Percentiles rank a stretch among this genome's conserved stretches.
phyloP scores from a whole-genome alignment of 2,329 filamentous ascomycete genomes.

The Ceratocystis ficicola region DNA sequence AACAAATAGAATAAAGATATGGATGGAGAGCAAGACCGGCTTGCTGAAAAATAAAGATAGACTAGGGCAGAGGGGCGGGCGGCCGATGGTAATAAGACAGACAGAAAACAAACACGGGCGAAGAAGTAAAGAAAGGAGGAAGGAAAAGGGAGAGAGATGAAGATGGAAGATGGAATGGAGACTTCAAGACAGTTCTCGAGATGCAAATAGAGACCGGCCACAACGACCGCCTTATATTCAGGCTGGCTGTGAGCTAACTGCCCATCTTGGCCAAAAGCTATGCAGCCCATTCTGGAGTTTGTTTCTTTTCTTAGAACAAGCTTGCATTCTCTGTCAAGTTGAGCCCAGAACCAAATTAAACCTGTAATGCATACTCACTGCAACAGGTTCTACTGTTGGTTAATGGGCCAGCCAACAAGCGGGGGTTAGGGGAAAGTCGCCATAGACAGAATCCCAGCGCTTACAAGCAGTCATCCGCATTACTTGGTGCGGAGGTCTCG shows the following conservation, averaged over 20 bases:
- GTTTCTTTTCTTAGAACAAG: conserved; percentile 3
- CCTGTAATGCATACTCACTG: too few relatives aligned
- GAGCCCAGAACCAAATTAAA: too few relatives aligned
- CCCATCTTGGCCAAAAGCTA: background rate
- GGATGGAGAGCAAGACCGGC: conserved; percentile 6
- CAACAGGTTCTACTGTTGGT: too few relatives aligned
- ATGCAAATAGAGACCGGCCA: background rate
- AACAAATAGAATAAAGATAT: background rate
- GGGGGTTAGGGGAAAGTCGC: too few relatives aligned
- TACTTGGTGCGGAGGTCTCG: background rate
- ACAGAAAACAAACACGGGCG: background rate
- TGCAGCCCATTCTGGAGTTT: background rate
- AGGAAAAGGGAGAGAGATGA: background rate
- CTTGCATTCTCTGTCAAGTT: background rate
- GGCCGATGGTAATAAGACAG: background rate
- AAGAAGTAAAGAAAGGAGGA: background rate
- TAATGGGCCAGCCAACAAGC: too few relatives aligned
- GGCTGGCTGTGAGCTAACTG: background rate
- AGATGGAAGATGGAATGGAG: too few relatives aligned
- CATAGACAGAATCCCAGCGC: conserved; percentile 2
- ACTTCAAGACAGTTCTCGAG: too few relatives aligned
- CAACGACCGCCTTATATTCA: background rate
- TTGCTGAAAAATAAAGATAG: background rate
- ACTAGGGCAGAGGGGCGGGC: background rate
- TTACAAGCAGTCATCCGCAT: conserved; percentile 13